Conservation (phyloP, 1,284 basidiomycete species). For the Inonotus obliquus region DNA sequence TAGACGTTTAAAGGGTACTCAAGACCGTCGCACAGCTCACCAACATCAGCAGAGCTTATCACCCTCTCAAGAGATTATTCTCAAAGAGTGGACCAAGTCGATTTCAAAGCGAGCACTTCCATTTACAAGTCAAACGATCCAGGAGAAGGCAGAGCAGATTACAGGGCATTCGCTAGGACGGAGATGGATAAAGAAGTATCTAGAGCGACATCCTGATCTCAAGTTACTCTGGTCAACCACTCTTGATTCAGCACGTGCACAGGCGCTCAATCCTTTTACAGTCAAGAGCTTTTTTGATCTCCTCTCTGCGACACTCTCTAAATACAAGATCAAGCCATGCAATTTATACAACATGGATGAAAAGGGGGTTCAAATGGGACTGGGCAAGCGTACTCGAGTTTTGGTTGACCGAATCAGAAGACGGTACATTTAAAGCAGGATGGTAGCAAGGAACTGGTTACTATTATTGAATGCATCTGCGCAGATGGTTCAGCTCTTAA, state of each 20-base stretch:
- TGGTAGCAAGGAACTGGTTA: constrained; percentile 20
- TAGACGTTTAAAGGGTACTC: not conserved
- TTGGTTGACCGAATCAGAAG: constrained; percentile 8
- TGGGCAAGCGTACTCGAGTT: not conserved
- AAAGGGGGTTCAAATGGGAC: constrained; percentile 21
- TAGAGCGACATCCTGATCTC: constrained; percentile 2
- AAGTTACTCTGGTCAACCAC: not conserved
- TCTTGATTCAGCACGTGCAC: constrained; percentile 19
- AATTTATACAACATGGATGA: constrained; percentile 28
- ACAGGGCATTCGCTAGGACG: not conserved
- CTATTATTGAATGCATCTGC: constrained; percentile 21
- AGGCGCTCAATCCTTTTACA: constrained; percentile 15
- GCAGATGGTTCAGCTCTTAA: constrained; percentile 14
- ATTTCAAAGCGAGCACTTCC: not conserved
- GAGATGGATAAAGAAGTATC: constrained; percentile 12
- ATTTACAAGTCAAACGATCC: not conserved
- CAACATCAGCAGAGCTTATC: not conserved
- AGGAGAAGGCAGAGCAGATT: not conserved
- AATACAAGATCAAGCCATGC: constrained; percentile 21
- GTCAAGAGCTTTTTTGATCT: constrained; percentile 20
- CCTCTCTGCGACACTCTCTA: constrained; percentile 11
- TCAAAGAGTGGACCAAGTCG: not conserved
- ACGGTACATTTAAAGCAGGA: not conserved
- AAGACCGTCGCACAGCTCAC: not conserved
- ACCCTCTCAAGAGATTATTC: not conserved